Conservation (phyloP, 805 yeast species). For the Candida peoriensis region DNA sequence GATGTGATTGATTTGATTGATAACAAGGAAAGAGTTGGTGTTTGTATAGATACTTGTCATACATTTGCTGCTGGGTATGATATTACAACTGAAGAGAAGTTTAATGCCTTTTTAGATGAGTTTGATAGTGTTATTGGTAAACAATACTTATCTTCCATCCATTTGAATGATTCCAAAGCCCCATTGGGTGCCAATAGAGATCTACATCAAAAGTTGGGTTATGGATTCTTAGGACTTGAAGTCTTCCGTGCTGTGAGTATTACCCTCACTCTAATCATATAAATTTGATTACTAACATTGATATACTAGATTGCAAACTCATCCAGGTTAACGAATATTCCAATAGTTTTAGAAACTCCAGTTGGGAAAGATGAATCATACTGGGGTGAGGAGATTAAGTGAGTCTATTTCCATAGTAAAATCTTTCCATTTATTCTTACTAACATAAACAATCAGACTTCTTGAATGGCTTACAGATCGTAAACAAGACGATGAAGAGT, state of each 20-base stretch:
- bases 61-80: slow-evolving; percentile 96
- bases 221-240: slow-evolving; percentile 86
- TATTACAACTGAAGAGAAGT: slow-evolving; percentile 52
- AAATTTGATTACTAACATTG: too few relatives aligned
- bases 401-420: too few relatives aligned
- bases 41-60: slow-evolving; percentile 95
- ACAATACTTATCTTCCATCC: slow-evolving; percentile 73
- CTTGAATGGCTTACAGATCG: slow-evolving; percentile 77
- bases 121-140: slow-evolving; percentile 75
- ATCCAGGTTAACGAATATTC: slow-evolving; percentile 55
- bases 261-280: too few relatives aligned
- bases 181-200: slow-evolving; percentile 89
- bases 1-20: slow-evolving; percentile 75
- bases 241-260: slow-evolving; percentile 70
- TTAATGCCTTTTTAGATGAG: slow-evolving; percentile 64
- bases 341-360: slow-evolving; percentile 88
- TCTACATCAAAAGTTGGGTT: slow-evolving; percentile 83
- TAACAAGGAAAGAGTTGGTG: slow-evolving; percentile 83
- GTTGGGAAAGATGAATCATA: slow-evolving; percentile 55
- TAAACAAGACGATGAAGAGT: slow-evolving; percentile 48
- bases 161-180: slow-evolving; percentile 91
- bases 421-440: too few relatives aligned
- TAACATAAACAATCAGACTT: too few relatives aligned
- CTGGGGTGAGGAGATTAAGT: slow-evolving; percentile 82
- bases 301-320: slow-evolving; percentile 78